Evolutionary conservation across 2,329 filamentous ascomycete species (phyloP), one percentile per base, ranked within the genome.

Genomic region (Trichoderma breve): DNA sequence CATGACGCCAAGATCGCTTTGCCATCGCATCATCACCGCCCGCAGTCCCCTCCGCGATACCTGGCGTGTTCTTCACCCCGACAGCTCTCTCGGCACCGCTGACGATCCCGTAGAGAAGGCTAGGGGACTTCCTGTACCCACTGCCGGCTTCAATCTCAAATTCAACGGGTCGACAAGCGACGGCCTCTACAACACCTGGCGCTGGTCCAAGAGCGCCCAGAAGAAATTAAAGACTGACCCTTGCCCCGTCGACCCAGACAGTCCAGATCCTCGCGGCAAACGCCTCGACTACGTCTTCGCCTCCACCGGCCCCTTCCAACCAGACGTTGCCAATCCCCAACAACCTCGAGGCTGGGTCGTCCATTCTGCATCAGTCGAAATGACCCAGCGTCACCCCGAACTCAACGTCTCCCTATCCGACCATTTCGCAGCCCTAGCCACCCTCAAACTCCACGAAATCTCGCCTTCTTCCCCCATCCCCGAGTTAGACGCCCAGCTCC

Each of bases 261-360:
- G 89, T 0, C 81, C 86, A 4, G 95, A 98, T 79, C 89, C 89
- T 0, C 86, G 85, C 28, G 95, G 92, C n/a, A 95, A 97, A 80
- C 87, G 96, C 26, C 87, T 98, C 62, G 96, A 99, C 82, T 99
- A 99, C 82, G 92, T 99, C 78, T 98, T 99, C 82, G 91, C 93
- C 76, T 89, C 88, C 2, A 87, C 88, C 14, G 87, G 86, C 14
- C 75, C 79, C 75, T 70, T 76, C 3, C 53, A 32, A n/a, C 53
- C 67, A 0, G 34, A 39, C 58, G n/a, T 26, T 12, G 12, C 36
- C 6, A 18, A 26, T n/a, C 30, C 71, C 6, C 7, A 34, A 61
- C 74, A 79, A 77, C 47, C 74, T 73, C 57, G 71, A 72, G 78
- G 80, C 58, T 98, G 95, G 94, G 84, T 88, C 14, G 89, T 98